Conservation (phyloP, 192 early-diverging fungal genomes). For the Dissophora ornata region DNA sequence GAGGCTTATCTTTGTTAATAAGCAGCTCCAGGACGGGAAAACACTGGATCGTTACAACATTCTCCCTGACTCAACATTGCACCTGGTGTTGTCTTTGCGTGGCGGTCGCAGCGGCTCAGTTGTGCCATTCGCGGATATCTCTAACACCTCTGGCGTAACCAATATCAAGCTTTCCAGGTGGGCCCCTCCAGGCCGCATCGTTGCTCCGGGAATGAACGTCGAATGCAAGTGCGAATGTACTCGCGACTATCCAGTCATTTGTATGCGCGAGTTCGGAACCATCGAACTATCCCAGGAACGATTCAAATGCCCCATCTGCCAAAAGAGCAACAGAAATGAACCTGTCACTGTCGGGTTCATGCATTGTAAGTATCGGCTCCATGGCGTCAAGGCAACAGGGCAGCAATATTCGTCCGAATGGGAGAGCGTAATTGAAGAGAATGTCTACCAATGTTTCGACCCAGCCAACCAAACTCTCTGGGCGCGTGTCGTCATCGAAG, state of each 20-base stretch:
- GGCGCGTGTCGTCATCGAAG: not conserved
- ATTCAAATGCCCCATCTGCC: constrained; percentile 1
- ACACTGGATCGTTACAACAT: constrained; percentile 73
- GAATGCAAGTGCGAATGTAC: constrained; percentile 12
- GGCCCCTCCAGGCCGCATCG: not conserved
- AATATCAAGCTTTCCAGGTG: not conserved
- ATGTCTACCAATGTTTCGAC: not conserved
- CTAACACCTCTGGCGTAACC: not conserved
- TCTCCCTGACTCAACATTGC: constrained; percentile 65
- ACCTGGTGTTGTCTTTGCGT: too few species aligned
- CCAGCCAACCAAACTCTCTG: not conserved
- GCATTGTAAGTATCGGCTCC: constrained; percentile 9
- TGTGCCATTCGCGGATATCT: not conserved
- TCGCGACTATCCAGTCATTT: not conserved
- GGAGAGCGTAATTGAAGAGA: not conserved
- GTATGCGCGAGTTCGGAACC: not conserved
- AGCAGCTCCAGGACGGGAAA: constrained; percentile 76
- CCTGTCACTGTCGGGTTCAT: constrained; percentile 7
- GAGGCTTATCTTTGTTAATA: constrained; percentile 74
- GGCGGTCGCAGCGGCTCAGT: too few species aligned
- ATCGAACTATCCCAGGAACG: too few species aligned
- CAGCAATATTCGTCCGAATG: constrained; percentile 9
- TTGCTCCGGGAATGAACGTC: not conserved
- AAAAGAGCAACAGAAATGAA: not conserved
- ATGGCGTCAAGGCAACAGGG: constrained; percentile 2